These are phyloP conservation scores for Rhipidocladum racemiflorum DNA, from an alignment of 176 grass and related monocot genomes.

Conservation along the genomic window DNA sequence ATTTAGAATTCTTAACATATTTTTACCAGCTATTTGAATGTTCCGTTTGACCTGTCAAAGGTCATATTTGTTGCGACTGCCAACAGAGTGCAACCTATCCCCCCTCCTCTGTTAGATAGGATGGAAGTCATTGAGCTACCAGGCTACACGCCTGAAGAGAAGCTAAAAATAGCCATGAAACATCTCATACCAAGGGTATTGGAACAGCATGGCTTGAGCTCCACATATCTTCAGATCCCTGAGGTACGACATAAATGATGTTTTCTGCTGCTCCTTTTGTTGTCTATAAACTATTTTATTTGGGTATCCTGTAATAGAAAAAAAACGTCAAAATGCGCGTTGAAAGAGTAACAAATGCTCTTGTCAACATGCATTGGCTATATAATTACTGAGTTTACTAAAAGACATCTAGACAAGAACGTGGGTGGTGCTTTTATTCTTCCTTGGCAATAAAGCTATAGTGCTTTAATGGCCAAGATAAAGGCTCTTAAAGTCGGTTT, in stretches of 20 bases:
- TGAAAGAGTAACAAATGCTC: background rate
- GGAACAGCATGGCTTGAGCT: slow-evolving; percentile 88
- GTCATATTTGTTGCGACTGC: slow-evolving; percentile 98
- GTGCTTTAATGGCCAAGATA: background rate
- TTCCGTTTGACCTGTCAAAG: slow-evolving; percentile 95
- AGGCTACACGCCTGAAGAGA: slow-evolving; percentile 96
- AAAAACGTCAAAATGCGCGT: background rate
- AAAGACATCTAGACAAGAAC: background rate
- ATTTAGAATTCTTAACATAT: slow-evolving; percentile 46
- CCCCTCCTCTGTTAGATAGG: slow-evolving; percentile 83
- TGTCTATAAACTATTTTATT: slow-evolving; percentile 4
- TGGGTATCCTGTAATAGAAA: background rate
- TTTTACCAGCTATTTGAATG: slow-evolving; percentile 92
- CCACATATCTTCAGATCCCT: slow-evolving; percentile 82
- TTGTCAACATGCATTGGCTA: background rate
- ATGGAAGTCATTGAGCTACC: slow-evolving; percentile 99
- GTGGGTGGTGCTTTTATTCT: background rate
- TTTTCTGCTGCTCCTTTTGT: slow-evolving; percentile 16
- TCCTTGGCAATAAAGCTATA: background rate
- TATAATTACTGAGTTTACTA: background rate
- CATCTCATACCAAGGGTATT: slow-evolving; percentile 98
- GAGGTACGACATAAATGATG: slow-evolving; percentile 55
- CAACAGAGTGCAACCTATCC: slow-evolving; percentile 88
- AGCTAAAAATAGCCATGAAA: slow-evolving; percentile 93
- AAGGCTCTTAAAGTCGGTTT: background rate